These are phyloP conservation scores for Phragmites australis DNA, from an alignment of 176 grass and related monocot genomes.

Conservation along the genomic window DNA sequence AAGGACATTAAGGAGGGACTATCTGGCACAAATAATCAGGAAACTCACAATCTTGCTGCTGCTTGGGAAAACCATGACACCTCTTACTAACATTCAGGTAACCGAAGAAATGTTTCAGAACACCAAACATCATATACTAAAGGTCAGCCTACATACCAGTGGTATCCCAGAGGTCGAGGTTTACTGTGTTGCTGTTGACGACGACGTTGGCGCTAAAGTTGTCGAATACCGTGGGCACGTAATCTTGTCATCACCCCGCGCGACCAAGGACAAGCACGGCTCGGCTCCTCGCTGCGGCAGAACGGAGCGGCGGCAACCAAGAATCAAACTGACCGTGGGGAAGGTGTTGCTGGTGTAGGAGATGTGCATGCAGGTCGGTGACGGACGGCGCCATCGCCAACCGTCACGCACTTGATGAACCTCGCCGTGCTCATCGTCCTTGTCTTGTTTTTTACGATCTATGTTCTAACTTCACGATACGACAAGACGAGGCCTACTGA, in stretches of 20 bases:
- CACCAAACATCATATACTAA: neutral
- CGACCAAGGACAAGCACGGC: neutral
- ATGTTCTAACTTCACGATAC: too few relatives aligned
- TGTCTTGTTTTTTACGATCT: too few relatives aligned
- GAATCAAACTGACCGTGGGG: slow-evolving; percentile 49
- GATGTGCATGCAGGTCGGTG: slow-evolving; percentile 96
- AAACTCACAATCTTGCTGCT: neutral
- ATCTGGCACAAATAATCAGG: neutral
- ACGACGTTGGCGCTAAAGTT: slow-evolving; percentile 54
- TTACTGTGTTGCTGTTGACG: slow-evolving; percentile 52
- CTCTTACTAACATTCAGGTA: neutral
- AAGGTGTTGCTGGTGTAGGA: slow-evolving; percentile 97
- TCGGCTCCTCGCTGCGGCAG: neutral
- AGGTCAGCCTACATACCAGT: slow-evolving; percentile 29
- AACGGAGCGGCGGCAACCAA: neutral
- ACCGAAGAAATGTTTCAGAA: neutral
- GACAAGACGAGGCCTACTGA: too few relatives aligned
- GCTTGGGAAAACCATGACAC: neutral
- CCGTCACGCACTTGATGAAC: slow-evolving; percentile 93
- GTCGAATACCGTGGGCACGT: slow-evolving; percentile 52
- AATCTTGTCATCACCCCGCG: slow-evolving; percentile 32
- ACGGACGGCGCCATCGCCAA: slow-evolving; percentile 81
- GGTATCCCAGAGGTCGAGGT: slow-evolving; percentile 56
- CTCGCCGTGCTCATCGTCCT: slow-evolving; percentile 49
- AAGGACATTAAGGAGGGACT: neutral